Evolutionary conservation across 495 filamentous ascomycete species (phyloP), one percentile per base, ranked within the genome.

Genomic region (Amniculicola lignicola): DNA sequence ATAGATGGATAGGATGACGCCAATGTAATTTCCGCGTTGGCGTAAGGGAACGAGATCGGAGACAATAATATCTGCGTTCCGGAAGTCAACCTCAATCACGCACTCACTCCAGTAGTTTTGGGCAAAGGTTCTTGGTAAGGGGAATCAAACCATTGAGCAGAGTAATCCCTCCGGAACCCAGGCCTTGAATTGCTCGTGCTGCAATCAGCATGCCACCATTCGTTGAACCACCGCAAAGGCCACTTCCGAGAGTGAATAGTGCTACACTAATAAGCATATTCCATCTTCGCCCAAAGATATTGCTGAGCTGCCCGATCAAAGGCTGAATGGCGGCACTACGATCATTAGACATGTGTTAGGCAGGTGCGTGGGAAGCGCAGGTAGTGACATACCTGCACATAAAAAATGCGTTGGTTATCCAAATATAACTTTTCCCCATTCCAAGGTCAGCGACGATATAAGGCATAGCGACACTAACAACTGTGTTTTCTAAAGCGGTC

Each of bases 391-490:
- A 46, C 42, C 4, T 46, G 42, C 4, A 5, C 42, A 46, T 5
- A 18, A 46, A 46, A n/a, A 5, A 46, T 27, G 42, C 42, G 42
- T 46, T 46, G n/a, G 42, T 5, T 3, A 46, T n/a, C 42, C 42
- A 46, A n/a, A 46, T 28, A 19, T 5, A 46, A n/a, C 16, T 46
- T 46, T 46, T 54, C 0, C 68, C 70, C 2, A 48, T 57, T 11
- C 56, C 31, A 11, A 79, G 57, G 1, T 69, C 69, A 5, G 36
- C 44, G 1, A 61, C 53, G 46, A 79, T 73, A 10, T 52, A 58
- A 7, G 77, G 75, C 31, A 78, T 62, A 3, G 72, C 69, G 0
- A 67, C 75, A 5, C 70, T 59, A 9, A 70, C 60, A 55, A 79
- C 65, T 2, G 73, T 69, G 23, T 43, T 63, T 25, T 77, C 75